Conservation (phyloP, 164 flowering plant species). For the Piper betle region DNA sequence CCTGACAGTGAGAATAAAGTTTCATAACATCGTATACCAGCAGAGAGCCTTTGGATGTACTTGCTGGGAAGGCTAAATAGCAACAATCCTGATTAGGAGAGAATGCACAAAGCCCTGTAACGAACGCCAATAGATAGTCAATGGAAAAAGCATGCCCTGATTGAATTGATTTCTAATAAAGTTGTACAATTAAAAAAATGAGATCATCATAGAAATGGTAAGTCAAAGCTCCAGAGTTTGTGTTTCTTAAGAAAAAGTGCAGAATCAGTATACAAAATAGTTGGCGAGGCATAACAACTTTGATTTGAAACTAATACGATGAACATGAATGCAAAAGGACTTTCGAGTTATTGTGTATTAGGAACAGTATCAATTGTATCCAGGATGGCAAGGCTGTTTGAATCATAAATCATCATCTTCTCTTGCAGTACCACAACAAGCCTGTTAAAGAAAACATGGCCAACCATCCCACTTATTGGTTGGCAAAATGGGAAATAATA, state of each 20-base stretch:
- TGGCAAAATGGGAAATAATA: neutral
- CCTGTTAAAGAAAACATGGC: conserved; percentile 29
- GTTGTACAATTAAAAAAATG: too few relatives aligned
- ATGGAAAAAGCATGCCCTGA: too few relatives aligned
- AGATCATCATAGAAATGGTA: neutral
- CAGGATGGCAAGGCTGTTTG: conserved; percentile 51
- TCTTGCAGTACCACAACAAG: conserved; percentile 71
- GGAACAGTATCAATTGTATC: conserved; percentile 75
- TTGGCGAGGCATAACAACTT: neutral
- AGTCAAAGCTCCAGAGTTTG: neutral
- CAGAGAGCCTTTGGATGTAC: conserved; percentile 61
- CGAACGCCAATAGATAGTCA: neutral
- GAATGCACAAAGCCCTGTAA: conserved; percentile 79
- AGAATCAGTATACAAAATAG: too few relatives aligned
- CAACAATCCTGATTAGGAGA: conserved; percentile 67
- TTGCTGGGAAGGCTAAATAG: conserved; percentile 89
- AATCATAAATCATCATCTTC: conserved; percentile 71
- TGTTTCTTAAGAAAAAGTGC: neutral
- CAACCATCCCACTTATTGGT: neutral
- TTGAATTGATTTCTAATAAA: neutral
- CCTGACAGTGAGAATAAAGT: conserved; percentile 81
- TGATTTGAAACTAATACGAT: neutral
- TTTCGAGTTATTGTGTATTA: conserved; percentile 17
- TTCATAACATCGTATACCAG: conserved; percentile 81
- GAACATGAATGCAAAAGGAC: neutral